Evolutionary conservation across 768 basidiomycete species (phyloP).

Genomic region (Amylocystis lapponica): DNA sequence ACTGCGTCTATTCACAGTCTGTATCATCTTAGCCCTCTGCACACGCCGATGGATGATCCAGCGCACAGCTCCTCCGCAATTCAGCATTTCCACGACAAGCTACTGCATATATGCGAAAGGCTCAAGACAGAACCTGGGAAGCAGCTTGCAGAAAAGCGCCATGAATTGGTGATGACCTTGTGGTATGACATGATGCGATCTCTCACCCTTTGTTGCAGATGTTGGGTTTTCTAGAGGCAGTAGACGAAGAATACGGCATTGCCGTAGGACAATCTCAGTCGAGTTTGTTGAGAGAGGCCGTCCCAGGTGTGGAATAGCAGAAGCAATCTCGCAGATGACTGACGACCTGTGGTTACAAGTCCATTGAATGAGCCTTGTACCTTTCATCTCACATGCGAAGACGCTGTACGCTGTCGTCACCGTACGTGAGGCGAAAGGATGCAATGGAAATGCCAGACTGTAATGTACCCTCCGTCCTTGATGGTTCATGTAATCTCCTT

Average conservation of each 20-base stretch:
- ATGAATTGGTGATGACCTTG: conserved; percentile 47
- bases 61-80: conserved; percentile 49
- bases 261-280: too few species aligned
- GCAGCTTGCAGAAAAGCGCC: conserved; percentile 61
- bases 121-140: conserved; percentile 77
- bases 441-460: too few species aligned
- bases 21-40: conserved; percentile 31
- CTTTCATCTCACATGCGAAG: too few species aligned
- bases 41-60: conserved; percentile 42
- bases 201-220: conserved; percentile 36
- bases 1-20: neutral
- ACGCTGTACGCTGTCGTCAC: too few species aligned
- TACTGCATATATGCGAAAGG: conserved; percentile 63
- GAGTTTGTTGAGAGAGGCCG: too few species aligned
- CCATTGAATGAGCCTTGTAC: too few species aligned
- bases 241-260: conserved; percentile 47
- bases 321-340: too few species aligned
- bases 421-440: too few species aligned
- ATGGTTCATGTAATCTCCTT: too few species aligned
- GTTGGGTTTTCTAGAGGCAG: conserved; percentile 51
- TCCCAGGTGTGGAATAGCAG: too few species aligned
- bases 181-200: neutral
- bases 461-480: too few species aligned
- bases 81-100: conserved; percentile 83
- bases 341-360: too few species aligned